Evolutionary conservation across 1,284 basidiomycete species (phyloP), one percentile per base, ranked within the genome.

Genomic region (Tilletiopsis washingtonensis): DNA sequence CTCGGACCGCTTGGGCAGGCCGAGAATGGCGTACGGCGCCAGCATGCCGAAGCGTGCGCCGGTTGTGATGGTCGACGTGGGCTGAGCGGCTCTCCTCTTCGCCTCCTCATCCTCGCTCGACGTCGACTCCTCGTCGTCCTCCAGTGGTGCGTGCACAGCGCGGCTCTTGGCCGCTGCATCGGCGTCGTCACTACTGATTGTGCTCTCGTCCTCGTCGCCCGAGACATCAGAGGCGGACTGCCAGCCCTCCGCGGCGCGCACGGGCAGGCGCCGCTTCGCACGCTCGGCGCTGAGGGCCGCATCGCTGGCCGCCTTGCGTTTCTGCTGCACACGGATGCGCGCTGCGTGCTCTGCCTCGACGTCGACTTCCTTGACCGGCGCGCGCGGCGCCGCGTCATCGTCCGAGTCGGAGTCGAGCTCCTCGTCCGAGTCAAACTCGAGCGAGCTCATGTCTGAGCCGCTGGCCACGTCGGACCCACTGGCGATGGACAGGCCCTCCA

Each of bases 91-190:
- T 40, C 37, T 37, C 26, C 24, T 26, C 21, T 45, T 21, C 26
- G 26, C 49, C 26, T 41, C 44, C 27, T 51, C 46, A 9, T 48
- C 45, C 14, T 51, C 40, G 21, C 12, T 15, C 23, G 45, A 43
- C 29, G 29, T n/a, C n/a, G 29, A 9, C 29, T 34, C 29, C 29
- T 34, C 29, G 29, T 34, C 29, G 9, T 34, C 29, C n/a, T 7
- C 12, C 6, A 47, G 20, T 23, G 20, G 36, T 14, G 23, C 43
- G 27, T 49, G 49, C 3, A 51, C 27, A 9, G 24, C 49, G 27
- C 49, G 20, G 38, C 46, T 47, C 21, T 57, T 56, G 19, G 47
- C 41, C 19, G 41, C 51, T 12, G 51, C 34, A 4, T 49, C 40
- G 21, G 29, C 57, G 1, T 50, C 49, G 24, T 53, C 53, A 6